Evolutionary conservation across 148 eudicot genomes (phyloP).

Genomic region (Fagopyrum homotropicum): DNA sequence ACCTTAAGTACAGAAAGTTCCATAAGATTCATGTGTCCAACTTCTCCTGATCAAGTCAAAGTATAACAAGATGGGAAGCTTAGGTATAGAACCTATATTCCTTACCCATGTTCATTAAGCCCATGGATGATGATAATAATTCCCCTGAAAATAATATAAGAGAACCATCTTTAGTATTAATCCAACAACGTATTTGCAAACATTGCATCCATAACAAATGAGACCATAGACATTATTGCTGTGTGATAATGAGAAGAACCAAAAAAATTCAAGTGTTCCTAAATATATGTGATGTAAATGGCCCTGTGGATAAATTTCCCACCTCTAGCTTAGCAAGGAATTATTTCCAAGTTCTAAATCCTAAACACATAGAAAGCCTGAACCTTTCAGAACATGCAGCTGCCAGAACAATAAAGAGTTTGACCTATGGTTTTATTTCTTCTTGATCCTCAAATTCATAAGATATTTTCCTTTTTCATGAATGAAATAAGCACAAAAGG

Average conservation of each 20-base stretch:
- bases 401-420: too few relatives aligned
- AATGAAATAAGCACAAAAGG: not conserved
- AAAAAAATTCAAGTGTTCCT: not conserved
- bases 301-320: not conserved
- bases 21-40: slow-evolving; percentile 1
- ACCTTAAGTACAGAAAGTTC: slow-evolving; percentile 4
- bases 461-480: not conserved
- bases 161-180: not conserved
- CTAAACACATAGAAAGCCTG: not conserved
- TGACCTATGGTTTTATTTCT: too few relatives aligned
- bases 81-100: not conserved
- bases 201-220: not conserved
- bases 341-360: not conserved
- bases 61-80: not conserved
- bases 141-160: slow-evolving; percentile 56
- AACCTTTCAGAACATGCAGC: not conserved
- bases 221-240: not conserved
- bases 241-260: not conserved
- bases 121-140: slow-evolving; percentile 81
- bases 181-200: not conserved
- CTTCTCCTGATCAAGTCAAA: not conserved
- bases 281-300: not conserved
- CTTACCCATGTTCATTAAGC: slow-evolving; percentile 94
- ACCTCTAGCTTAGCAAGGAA: not conserved
- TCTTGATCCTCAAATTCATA: too few relatives aligned